A percentile compares a stretch with the other conserved stretches of the same genome.
Evolutionary conservation across 2,329 filamentous ascomycete species (phyloP).

Genomic region (Corniculantispora saksenae): DNA sequence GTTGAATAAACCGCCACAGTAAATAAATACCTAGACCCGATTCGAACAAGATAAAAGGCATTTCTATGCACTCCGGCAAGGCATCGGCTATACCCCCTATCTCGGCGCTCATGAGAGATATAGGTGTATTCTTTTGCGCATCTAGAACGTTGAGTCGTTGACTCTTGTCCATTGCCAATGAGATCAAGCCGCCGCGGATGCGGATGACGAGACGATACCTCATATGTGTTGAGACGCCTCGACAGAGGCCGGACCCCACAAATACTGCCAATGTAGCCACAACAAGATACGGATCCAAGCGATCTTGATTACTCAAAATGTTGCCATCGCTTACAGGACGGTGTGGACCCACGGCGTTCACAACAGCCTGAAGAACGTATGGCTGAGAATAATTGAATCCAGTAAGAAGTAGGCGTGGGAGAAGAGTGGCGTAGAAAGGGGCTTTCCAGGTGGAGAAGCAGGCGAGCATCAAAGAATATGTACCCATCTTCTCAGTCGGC

Average conservation of each 20-base stretch:
- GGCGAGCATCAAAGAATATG: neutral
- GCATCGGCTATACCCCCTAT: neutral
- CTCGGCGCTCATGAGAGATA: slow-evolving; percentile 8
- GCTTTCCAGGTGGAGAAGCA: neutral
- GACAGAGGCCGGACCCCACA: neutral
- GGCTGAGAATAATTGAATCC: neutral
- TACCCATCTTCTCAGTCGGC: neutral
- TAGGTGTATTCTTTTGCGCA: neutral
- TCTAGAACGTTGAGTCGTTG: neutral
- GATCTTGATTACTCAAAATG: no score
- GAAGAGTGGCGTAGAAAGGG: neutral
- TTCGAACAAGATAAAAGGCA: neutral
- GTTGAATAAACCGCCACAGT: neutral
- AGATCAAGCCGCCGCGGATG: neutral
- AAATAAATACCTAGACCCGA: neutral
- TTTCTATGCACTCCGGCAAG: neutral
- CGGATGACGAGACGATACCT: neutral
- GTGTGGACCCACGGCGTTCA: neutral
- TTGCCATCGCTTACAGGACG: neutral
- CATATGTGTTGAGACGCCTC: neutral
- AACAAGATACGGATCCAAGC: neutral
- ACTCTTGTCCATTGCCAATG: neutral
- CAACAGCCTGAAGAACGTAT: neutral
- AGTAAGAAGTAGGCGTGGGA: neutral
- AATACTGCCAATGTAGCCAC: neutral